Evolutionary conservation across 345 rosid genomes (phyloP).

Genomic region (Xanthoceras sorbifolium): DNA sequence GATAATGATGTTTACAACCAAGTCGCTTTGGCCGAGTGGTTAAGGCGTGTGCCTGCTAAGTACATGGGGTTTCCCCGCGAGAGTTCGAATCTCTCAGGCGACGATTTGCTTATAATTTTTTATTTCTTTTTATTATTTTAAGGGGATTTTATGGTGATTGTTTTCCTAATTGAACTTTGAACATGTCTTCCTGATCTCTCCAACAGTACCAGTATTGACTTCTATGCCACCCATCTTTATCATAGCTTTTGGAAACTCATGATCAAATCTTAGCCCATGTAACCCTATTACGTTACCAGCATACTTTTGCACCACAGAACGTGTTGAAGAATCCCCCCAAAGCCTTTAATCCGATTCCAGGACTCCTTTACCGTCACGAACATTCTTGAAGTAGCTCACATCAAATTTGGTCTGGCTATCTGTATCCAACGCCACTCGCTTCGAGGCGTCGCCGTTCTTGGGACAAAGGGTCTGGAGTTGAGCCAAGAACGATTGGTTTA

Average conservation of each 20-base stretch:
- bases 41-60: constrained; percentile 84
- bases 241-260: constrained; percentile 67
- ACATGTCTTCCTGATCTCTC: constrained; percentile 71
- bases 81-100: constrained; percentile 84
- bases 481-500: constrained; percentile 53
- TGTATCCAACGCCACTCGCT: constrained; percentile 58
- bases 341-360: constrained; percentile 82
- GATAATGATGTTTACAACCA: too few relatives aligned
- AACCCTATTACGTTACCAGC: constrained; percentile 59
- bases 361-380: constrained; percentile 62
- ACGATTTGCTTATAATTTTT: too few relatives aligned
- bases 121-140: too few relatives aligned
- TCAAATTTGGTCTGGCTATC: constrained; percentile 57
- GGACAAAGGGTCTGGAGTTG: constrained; percentile 65
- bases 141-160: neutral
- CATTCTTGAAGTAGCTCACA: constrained; percentile 56
- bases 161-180: constrained; percentile 49
- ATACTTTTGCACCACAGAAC: constrained; percentile 46
- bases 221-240: constrained; percentile 72
- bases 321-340: constrained; percentile 56
- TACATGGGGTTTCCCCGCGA: constrained; percentile 72
- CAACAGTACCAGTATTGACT: constrained; percentile 61
- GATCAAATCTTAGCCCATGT: constrained; percentile 58
- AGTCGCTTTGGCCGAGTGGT: constrained; percentile 90
- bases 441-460: constrained; percentile 52